A percentile compares a stretch with the other conserved stretches of the same genome.
These are phyloP conservation scores for Termitomyces heimii DNA, from an alignment of 768 basidiomycete species.

Conservation along the genomic window DNA sequence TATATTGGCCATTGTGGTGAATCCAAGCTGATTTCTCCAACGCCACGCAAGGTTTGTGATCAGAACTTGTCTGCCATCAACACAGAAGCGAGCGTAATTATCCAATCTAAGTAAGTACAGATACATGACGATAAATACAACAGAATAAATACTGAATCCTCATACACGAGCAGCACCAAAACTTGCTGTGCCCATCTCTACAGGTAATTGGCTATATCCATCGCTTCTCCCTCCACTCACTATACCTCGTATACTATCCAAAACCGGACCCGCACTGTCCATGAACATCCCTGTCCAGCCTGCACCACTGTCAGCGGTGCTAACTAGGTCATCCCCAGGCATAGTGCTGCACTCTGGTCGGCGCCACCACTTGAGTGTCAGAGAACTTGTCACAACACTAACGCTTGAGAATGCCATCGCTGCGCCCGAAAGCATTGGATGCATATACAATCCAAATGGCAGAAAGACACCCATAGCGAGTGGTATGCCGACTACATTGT, in stretches of 20 bases:
- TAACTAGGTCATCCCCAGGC: constrained; percentile 39
- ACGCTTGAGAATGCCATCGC: constrained; percentile 99
- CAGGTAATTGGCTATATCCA: constrained; percentile 68
- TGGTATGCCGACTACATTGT: constrained; percentile 91
- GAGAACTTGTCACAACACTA: constrained; percentile 87
- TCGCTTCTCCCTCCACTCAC: constrained; percentile 33
- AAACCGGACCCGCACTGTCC: constrained; percentile 35
- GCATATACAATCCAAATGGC: constrained; percentile 87
- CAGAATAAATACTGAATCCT: constrained; percentile 1
- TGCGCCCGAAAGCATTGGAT: constrained; percentile 97
- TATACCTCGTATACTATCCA: constrained; percentile 35
- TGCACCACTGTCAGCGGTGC: constrained; percentile 22
- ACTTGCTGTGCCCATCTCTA: constrained; percentile 45
- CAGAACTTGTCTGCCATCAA: neutral
- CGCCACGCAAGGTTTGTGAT: neutral
- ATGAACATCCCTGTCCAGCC: constrained; percentile 40
- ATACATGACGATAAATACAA: neutral
- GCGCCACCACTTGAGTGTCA: constrained; percentile 82
- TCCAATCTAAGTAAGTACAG: neutral
- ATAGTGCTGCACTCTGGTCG: constrained; percentile 66
- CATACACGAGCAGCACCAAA: constrained; percentile 5
- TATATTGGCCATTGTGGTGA: constrained; percentile 31
- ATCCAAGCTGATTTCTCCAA: neutral
- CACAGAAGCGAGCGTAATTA: neutral
- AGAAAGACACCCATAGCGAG: constrained; percentile 97